These are phyloP conservation scores for Podila clonocystis DNA, from an alignment of 192 early-diverging fungal species.

Conservation along the genomic window DNA sequence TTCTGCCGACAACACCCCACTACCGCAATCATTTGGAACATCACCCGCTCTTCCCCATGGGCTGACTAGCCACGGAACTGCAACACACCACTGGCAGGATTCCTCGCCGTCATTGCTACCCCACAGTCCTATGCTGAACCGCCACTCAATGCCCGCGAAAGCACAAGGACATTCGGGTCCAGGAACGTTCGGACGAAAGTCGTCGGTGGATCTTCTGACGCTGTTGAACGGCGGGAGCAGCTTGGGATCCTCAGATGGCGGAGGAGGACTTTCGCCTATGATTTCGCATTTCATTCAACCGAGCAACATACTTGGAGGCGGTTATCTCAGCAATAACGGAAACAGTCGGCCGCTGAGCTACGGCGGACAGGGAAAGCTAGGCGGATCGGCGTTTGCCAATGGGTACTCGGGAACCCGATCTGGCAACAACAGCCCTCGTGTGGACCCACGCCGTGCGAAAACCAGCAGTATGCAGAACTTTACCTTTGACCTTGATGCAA, in stretches of 20 bases:
- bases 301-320: constrained; percentile 1
- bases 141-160: constrained; percentile 3
- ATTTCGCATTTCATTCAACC: constrained; percentile 1
- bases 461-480: constrained; percentile 52
- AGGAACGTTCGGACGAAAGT: constrained; percentile 21
- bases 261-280: not conserved
- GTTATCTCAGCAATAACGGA: not conserved
- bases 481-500: constrained; percentile 55
- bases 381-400: not conserved
- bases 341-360: not conserved
- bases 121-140: not conserved
- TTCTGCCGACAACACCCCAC: not conserved
- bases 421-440: not conserved
- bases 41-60: not conserved
- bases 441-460: constrained; percentile 10
- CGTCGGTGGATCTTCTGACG: constrained; percentile 58
- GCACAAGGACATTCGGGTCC: not conserved
- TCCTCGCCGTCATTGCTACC: not conserved
- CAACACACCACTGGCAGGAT: not conserved
- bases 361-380: too few relatives aligned
- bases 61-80: not conserved
- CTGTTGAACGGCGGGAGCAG: constrained; percentile 35
- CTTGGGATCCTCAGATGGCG: not conserved
- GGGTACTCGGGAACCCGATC: not conserved
- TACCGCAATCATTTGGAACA: not conserved